These are phyloP conservation scores for Cladobotryum mycophilum DNA, from an alignment of 2,329 filamentous ascomycete species.

Conservation along the genomic window DNA sequence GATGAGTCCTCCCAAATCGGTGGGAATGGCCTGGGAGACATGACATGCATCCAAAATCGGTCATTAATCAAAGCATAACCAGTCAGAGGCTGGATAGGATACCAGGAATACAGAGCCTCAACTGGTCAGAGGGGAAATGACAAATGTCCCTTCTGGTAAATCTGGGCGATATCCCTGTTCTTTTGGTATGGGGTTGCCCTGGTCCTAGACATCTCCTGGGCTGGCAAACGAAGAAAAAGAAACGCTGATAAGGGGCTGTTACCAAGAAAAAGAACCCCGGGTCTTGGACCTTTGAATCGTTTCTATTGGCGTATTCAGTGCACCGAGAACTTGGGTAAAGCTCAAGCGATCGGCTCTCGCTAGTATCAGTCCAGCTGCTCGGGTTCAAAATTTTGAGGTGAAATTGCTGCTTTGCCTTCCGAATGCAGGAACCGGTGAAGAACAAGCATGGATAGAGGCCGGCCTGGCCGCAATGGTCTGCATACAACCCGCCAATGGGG, in stretches of 20 bases:
- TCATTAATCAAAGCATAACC: background rate
- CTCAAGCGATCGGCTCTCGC: background rate
- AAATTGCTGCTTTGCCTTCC: slow-evolving; percentile 18
- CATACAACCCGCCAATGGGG: slow-evolving; percentile 4
- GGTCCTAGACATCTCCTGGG: too few species aligned
- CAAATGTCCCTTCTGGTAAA: too few species aligned
- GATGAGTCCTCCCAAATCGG: slow-evolving; percentile 8
- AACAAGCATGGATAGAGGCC: slow-evolving; percentile 15
- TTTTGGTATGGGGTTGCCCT: too few species aligned
- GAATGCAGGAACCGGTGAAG: slow-evolving; percentile 29
- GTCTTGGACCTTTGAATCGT: too few species aligned
- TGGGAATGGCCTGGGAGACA: slow-evolving; percentile 8
- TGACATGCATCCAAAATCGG: slow-evolving; percentile 5
- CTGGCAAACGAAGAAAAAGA: too few species aligned
- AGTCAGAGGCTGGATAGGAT: too few species aligned
- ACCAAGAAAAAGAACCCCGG: too few species aligned
- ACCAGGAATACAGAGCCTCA: too few species aligned
- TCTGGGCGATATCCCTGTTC: too few species aligned
- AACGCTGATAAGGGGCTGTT: too few species aligned
- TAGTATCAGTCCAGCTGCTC: background rate
- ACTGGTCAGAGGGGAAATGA: too few species aligned
- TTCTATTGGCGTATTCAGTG: background rate
- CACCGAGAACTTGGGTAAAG: background rate
- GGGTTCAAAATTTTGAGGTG: slow-evolving; percentile 1
- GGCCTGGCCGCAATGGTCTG: slow-evolving; percentile 17